These are phyloP conservation scores for Botrytis porri DNA, from an alignment of 2,329 filamentous ascomycete genomes.

Conservation along the genomic window DNA sequence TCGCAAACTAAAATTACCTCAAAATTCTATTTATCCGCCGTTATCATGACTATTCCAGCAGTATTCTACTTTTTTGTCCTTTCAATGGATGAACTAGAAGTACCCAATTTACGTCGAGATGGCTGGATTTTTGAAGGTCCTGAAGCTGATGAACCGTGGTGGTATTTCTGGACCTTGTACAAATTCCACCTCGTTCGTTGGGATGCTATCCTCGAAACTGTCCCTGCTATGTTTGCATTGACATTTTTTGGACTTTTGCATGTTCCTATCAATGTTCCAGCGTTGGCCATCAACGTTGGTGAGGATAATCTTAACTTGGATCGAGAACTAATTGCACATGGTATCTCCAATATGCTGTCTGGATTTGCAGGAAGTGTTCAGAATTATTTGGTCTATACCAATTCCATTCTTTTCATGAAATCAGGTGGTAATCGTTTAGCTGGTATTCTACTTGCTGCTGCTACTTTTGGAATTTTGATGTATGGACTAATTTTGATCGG, in stretches of 20 bases:
- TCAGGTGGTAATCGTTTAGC: conserved; percentile 85
- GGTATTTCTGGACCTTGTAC: conserved; percentile 96
- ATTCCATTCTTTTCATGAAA: conserved; percentile 93
- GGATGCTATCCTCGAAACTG: conserved; percentile 75
- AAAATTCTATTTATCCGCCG: conserved; percentile 81
- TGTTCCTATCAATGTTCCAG: conserved; percentile 96
- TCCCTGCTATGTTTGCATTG: conserved; percentile 93
- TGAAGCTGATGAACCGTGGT: conserved; percentile 84
- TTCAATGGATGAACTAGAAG: conserved; percentile 63
- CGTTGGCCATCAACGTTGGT: conserved; percentile 81
- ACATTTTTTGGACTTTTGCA: conserved; percentile 98
- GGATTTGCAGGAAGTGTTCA: conserved; percentile 84
- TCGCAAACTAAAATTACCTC: conserved; percentile 74
- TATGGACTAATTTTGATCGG: conserved; percentile 86
- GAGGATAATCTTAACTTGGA: conserved; percentile 93
- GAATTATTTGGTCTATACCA: conserved; percentile 97
- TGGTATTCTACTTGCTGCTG: conserved; percentile 76
- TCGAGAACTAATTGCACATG: conserved; percentile 86
- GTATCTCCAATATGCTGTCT: conserved; percentile 87
- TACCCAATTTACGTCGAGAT: conserved; percentile 62
- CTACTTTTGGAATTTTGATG: conserved; percentile 79
- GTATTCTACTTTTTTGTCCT: conserved; percentile 77
- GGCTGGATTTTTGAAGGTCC: conserved; percentile 95
- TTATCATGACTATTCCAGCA: conserved; percentile 75
- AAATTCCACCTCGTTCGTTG: conserved; percentile 80